Evolutionary conservation across 495 filamentous ascomycete species (phyloP).

Genomic region (Xylaria cubensis): DNA sequence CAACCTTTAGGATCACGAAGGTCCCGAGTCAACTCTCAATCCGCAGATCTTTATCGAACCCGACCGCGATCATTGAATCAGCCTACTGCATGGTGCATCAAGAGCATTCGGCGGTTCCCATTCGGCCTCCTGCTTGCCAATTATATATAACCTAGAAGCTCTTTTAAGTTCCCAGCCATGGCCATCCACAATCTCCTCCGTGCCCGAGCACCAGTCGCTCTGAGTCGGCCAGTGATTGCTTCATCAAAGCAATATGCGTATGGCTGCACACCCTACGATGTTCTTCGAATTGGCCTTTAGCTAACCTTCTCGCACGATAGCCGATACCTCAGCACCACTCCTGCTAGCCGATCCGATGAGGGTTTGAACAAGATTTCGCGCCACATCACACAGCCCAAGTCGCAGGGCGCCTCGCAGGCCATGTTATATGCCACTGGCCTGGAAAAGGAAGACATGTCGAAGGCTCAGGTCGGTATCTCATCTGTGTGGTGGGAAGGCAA

Average conservation of each 20-base stretch:
- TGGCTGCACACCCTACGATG: conserved; percentile 23
- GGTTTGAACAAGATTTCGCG: conserved; percentile 82
- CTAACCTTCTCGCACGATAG: conserved; percentile 35
- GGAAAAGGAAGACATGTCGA: conserved; percentile 81
- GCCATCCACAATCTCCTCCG: conserved; percentile 47
- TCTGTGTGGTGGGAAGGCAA: conserved; percentile 91
- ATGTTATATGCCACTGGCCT: conserved; percentile 98
- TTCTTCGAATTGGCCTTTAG: conserved; percentile 17
- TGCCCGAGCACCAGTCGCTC: conserved; percentile 49
- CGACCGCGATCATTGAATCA: background rate
- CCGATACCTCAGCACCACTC: conserved; percentile 48
- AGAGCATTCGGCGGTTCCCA: background rate
- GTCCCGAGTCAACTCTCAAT: background rate
- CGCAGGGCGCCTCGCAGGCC: conserved; percentile 96
- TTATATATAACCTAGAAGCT: background rate
- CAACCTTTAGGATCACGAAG: background rate
- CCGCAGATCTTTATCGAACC: background rate
- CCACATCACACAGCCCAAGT: conserved; percentile 90
- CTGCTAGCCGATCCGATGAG: conserved; percentile 52
- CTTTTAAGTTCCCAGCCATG: conserved; percentile 36
- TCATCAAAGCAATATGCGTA: conserved; percentile 49
- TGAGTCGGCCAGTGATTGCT: conserved; percentile 42
- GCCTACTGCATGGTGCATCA: conserved; percentile 15
- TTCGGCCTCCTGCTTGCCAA: conserved; percentile 11
- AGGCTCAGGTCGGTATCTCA: conserved; percentile 95